phyloP scores from a whole-genome alignment of 768 basidiomycete genomes.

The Lentinula detonsa region DNA sequence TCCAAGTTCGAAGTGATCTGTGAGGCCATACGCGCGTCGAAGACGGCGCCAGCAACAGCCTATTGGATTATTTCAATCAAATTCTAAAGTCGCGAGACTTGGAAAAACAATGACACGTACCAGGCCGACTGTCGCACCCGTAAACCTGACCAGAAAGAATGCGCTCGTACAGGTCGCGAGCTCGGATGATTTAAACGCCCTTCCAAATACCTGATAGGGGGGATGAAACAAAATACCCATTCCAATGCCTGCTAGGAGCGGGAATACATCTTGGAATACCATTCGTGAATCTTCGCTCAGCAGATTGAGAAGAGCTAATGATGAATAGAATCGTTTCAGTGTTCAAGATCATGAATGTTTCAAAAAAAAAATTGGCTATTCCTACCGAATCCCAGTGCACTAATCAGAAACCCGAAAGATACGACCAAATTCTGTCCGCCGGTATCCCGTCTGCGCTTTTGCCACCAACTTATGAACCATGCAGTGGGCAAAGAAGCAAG shows the following conservation, averaged over 20 bases:
- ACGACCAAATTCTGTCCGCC: constrained; percentile 64
- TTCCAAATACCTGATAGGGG: constrained; percentile 75
- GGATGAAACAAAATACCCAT: constrained; percentile 83
- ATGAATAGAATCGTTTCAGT: neutral
- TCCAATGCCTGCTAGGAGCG: constrained; percentile 70
- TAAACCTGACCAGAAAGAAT: constrained; percentile 84
- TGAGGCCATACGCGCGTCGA: constrained; percentile 45
- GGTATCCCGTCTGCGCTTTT: constrained; percentile 48
- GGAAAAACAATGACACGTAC: constrained; percentile 33
- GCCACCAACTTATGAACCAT: constrained; percentile 73
- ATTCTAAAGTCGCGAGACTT: constrained; percentile 7
- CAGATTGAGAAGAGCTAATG: constrained; percentile 58
- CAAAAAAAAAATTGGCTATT: constrained; percentile 1
- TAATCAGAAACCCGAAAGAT: constrained; percentile 53
- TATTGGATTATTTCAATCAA: constrained; percentile 22
- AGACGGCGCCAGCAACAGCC: constrained; percentile 75
- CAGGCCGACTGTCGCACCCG: constrained; percentile 77
- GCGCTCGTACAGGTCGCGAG: constrained; percentile 78
- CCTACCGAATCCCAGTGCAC: constrained; percentile 70
- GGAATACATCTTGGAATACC: constrained; percentile 45
- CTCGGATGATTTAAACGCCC: constrained; percentile 57
- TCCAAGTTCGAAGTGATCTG: constrained; percentile 44
- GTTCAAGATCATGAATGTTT: constrained; percentile 13
- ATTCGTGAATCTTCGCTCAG: constrained; percentile 48
- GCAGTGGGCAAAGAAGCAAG: constrained; percentile 81